These are phyloP conservation scores for Lactarius evosmus DNA, from an alignment of 768 basidiomycete species.

Conservation along the genomic window DNA sequence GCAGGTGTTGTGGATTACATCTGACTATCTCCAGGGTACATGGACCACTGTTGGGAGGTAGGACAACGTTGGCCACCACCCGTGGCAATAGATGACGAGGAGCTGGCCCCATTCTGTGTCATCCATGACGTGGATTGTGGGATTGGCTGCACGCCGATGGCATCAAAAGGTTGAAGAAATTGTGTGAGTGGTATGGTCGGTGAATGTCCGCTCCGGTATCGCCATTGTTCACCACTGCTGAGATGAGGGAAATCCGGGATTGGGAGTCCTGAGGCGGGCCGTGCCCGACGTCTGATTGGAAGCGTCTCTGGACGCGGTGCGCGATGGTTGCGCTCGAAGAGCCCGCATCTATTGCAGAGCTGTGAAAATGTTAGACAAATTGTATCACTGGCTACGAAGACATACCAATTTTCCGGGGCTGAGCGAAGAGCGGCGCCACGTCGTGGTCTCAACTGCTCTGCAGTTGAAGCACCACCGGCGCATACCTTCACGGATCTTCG, in stretches of 20 bases:
- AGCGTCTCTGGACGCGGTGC: slow-evolving; percentile 51
- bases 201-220: neutral
- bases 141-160: neutral
- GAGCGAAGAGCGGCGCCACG: slow-evolving; percentile 72
- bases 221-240: neutral
- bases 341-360: slow-evolving; percentile 59
- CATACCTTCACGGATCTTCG: slow-evolving; percentile 71
- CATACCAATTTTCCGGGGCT: slow-evolving; percentile 70
- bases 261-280: neutral
- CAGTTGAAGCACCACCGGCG: slow-evolving; percentile 79
- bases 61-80: neutral
- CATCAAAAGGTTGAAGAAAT: neutral
- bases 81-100: neutral
- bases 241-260: neutral
- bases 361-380: neutral
- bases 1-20: neutral
- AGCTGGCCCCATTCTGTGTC: neutral
- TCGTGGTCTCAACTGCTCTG: slow-evolving; percentile 74
- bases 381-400: neutral
- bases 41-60: neutral
- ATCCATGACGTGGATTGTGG: neutral
- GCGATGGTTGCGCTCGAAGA: slow-evolving; percentile 77
- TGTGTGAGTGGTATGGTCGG: neutral
- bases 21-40: neutral
- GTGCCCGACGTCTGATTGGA: slow-evolving; percentile 10